Conservation (phyloP, 805 yeast species). For the Vanderwaltozyma polyspora region DNA sequence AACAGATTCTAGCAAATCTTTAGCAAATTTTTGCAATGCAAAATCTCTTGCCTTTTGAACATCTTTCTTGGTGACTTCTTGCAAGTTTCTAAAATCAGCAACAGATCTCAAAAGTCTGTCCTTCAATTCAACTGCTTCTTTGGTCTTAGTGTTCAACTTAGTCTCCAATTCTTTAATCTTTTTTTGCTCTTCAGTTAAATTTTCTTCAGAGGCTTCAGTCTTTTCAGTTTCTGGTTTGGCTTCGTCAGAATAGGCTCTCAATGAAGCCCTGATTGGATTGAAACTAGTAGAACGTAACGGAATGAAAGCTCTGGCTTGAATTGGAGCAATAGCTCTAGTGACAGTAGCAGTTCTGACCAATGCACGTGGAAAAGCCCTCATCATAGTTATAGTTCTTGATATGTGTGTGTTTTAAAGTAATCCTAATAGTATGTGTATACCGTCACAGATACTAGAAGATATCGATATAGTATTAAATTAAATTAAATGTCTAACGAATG, state of each 20-base stretch:
- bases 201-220: constrained; percentile 8
- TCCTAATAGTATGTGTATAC: no score
- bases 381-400: no score
- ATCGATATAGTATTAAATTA: no score
- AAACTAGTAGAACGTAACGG: not conserved
- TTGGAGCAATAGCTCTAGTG: not conserved
- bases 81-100: constrained; percentile 88
- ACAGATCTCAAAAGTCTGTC: constrained; percentile 73
- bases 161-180: constrained; percentile 33
- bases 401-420: no score
- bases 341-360: not conserved
- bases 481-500: no score
- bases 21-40: constrained; percentile 86
- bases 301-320: not conserved
- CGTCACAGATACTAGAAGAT: no score
- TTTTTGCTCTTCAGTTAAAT: constrained; percentile 18
- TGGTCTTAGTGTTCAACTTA: constrained; percentile 49
- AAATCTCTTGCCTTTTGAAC: constrained; percentile 78
- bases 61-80: constrained; percentile 81
- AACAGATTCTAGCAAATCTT: constrained; percentile 76
- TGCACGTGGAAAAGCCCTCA: no score
- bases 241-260: constrained; percentile 20
- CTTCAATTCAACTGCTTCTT: constrained; percentile 70
- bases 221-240: constrained; percentile 13
- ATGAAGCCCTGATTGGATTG: not conserved